These are phyloP conservation scores for Neovahlkampfia damariscottae DNA, from an alignment of 78 protist genomes.

Conservation along the genomic window DNA sequence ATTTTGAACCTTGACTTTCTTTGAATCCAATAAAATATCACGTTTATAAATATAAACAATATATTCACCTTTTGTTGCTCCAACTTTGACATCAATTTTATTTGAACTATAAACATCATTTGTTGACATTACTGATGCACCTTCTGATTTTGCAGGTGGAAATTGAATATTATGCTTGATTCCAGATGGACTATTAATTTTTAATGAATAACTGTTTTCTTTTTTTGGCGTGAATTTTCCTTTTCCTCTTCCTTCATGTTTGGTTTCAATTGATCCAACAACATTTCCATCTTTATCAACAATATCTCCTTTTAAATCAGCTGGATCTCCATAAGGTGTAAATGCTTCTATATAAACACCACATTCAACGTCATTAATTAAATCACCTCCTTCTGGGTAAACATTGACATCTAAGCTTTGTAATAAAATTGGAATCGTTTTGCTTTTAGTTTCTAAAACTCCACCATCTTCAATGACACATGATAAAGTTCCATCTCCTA, in stretches of 20 bases:
- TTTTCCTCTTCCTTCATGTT: too few species aligned
- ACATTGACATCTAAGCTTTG: neutral
- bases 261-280: neutral
- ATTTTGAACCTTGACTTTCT: neutral
- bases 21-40: neutral
- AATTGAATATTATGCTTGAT: neutral
- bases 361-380: neutral
- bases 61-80: too few species aligned
- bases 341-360: neutral
- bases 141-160: too few species aligned
- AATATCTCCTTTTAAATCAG: neutral
- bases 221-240: too few species aligned
- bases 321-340: neutral
- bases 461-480: neutral
- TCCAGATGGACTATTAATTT: neutral
- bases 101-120: too few species aligned
- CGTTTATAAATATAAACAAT: neutral
- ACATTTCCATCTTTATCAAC: neutral
- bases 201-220: neutral
- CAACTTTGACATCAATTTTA: neutral
- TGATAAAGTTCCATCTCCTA: neutral
- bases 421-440: neutral
- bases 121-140: too few species aligned
- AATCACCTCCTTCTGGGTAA: neutral
- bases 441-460: too few species aligned